Conservation (phyloP, 1,284 basidiomycete species). For the Rhodotorula mucilaginosa region DNA sequence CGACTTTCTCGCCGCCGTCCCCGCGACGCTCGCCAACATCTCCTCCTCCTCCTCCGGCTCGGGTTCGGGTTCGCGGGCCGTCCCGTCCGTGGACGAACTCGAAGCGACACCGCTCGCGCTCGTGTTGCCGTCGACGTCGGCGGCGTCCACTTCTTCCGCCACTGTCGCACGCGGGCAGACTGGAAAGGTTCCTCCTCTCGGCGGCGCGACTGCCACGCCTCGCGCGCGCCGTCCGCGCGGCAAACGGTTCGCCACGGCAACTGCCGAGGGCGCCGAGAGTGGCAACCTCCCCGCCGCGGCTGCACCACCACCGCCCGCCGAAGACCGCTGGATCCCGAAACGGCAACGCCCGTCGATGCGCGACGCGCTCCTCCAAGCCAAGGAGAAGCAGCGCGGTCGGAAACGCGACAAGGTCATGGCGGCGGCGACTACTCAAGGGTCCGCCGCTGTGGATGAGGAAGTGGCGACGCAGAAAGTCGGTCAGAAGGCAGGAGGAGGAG, state of each 20-base stretch:
- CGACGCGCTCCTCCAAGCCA: slow-evolving; percentile 44
- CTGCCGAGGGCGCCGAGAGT: not conserved
- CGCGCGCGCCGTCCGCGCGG: slow-evolving; percentile 8
- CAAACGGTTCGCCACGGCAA: not conserved
- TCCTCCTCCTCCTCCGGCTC: not conserved
- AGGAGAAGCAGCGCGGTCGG: slow-evolving; percentile 43
- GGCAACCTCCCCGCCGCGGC: not conserved
- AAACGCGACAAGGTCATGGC: slow-evolving; percentile 36
- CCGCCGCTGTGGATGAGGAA: slow-evolving; percentile 2
- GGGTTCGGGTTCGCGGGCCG: slow-evolving; percentile 9
- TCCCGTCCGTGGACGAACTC: slow-evolving; percentile 22
- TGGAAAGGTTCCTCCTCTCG: too few relatives aligned
- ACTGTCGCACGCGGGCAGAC: not conserved
- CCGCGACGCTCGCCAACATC: slow-evolving; percentile 10
- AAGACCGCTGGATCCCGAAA: slow-evolving; percentile 43
- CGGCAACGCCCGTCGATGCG: slow-evolving; percentile 43
- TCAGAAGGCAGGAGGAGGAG: slow-evolving; percentile 24
- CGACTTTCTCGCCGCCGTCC: slow-evolving; percentile 39
- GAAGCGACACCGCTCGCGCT: slow-evolving; percentile 9
- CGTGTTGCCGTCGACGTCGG: not conserved
- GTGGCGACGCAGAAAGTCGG: slow-evolving; percentile 1
- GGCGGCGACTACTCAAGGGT: slow-evolving; percentile 3
- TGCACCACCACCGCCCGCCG: not conserved
- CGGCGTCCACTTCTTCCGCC: slow-evolving; percentile 12
- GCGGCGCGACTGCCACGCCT: not conserved